Evolutionary conservation across 2,329 filamentous ascomycete genomes (phyloP).

Genomic region (Nemania bipapillata): DNA sequence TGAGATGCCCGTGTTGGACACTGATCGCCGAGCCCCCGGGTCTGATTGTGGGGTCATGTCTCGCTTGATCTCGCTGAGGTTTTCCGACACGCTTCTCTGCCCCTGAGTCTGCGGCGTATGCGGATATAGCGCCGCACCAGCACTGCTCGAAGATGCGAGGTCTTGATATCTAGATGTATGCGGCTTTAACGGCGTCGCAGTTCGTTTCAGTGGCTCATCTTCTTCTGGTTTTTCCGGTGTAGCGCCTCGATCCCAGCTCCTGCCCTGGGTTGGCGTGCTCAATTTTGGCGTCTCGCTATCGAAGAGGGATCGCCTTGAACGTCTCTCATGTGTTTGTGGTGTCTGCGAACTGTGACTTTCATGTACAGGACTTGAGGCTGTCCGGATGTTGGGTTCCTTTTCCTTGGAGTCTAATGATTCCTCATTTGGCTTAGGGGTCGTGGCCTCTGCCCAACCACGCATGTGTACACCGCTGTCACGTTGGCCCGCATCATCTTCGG

Average conservation of each 20-base stretch:
- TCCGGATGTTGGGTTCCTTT: slow-evolving; percentile 46
- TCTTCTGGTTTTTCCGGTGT: slow-evolving; percentile 32
- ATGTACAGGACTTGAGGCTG: slow-evolving; percentile 56
- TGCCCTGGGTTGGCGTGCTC: slow-evolving; percentile 38
- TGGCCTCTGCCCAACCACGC: slow-evolving; percentile 58
- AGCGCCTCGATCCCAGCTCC: slow-evolving; percentile 24
- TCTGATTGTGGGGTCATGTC: slow-evolving; percentile 43
- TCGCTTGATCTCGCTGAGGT: slow-evolving; percentile 33
- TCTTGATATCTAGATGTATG: slow-evolving; percentile 41
- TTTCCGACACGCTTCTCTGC: slow-evolving; percentile 57
- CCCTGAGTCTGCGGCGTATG: slow-evolving; percentile 33
- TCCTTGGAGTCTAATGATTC: slow-evolving; percentile 44
- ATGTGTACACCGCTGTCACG: slow-evolving; percentile 69
- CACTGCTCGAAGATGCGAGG: slow-evolving; percentile 26
- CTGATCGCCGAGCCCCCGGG: slow-evolving; percentile 54
- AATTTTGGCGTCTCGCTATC: slow-evolving; percentile 46
- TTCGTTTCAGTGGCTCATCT: slow-evolving; percentile 30
- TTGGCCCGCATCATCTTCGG: slow-evolving; percentile 52
- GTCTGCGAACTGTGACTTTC: slow-evolving; percentile 55
- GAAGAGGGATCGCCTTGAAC: slow-evolving; percentile 42
- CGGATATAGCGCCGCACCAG: slow-evolving; percentile 34
- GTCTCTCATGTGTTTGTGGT: slow-evolving; percentile 48
- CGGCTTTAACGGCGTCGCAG: slow-evolving; percentile 35
- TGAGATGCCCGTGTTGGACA: slow-evolving; percentile 66
- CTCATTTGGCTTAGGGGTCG: slow-evolving; percentile 43